Base-by-base conservation (phyloP, 2,329 filamentous ascomycete species). In the Graphilbum ipis-grandicollis region DNA sequence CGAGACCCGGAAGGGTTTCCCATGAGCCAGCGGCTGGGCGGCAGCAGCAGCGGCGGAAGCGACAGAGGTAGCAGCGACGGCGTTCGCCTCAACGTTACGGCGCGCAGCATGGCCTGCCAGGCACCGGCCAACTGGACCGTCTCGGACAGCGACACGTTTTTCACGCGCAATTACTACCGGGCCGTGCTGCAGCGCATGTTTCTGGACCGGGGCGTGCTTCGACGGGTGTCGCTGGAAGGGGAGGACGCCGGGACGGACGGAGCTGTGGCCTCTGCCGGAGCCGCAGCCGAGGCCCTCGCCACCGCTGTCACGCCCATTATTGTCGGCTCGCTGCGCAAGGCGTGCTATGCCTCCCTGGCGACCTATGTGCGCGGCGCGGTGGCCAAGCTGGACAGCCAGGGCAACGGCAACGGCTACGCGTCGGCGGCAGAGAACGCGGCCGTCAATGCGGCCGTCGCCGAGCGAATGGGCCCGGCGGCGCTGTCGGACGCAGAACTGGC, bases 91-190 rank as follows among this genome's bases (percentile, higher is more conserved):
- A 96, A 98, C 56, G 93, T 96, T 51, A 98, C 90, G 4, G 85
- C 90, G 1, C 74, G 90, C 32, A 93, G 93, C 79, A 94, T 96
- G 88, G 88, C 88, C 3, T 86, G 92, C 35, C 90, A 98, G 59
- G 90, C 90, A 8, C 86, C 90, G 2, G 67, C 76, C 41, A 98
- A 98, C 59, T 98, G 90, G 90, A 80, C 79, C 2, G 62, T 65
- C 19, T 62, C 67, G 21, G 86, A 93, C 42, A 92, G 82, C 52
- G 79, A 85, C 36, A 66, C 64, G 8, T 98, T 96, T 59, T 96
- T 98, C 61, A 83, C 76, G 0, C 71, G 88, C 0, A 90, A 98
- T 55, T 93, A 90, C 56, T 98, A 79, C 61, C 80, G 90, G 32
- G 83, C 90, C 0, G 65, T 96, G 0, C 63, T 96, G 18, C 90